A percentile compares a stretch with the other conserved stretches of the same genome.
These are phyloP conservation scores for Rosa rugosa DNA, from an alignment of 306 rosid species.

Conservation along the genomic window DNA sequence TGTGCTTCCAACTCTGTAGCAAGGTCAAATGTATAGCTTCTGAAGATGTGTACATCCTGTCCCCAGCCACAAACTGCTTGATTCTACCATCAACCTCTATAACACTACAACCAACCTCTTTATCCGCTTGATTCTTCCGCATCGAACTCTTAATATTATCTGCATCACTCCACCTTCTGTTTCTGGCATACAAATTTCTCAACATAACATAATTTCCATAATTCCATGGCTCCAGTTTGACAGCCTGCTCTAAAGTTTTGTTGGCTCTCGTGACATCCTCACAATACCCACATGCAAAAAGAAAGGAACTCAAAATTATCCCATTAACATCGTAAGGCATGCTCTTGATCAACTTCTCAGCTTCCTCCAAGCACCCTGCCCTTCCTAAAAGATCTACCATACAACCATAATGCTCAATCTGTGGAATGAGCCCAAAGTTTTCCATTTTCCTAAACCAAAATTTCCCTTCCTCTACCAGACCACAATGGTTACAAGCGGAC, in stretches of 20 bases:
- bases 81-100: conserved; percentile 58
- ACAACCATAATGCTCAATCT: conserved; percentile 76
- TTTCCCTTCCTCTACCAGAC: conserved; percentile 69
- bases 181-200: conserved; percentile 62
- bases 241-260: conserved; percentile 47
- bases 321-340: conserved; percentile 68
- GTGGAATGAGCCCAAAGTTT: conserved; percentile 48
- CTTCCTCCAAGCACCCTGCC: conserved; percentile 72
- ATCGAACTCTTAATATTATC: conserved; percentile 56
- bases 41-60: conserved; percentile 24
- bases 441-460: conserved; percentile 53
- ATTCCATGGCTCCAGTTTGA: conserved; percentile 36
- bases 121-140: conserved; percentile 46
- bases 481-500: conserved; percentile 70
- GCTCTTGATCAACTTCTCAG: conserved; percentile 48
- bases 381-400: conserved; percentile 72
- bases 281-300: conserved; percentile 57
- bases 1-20: conserved; percentile 54
- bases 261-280: conserved; percentile 58
- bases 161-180: conserved; percentile 59
- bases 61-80: conserved; percentile 55
- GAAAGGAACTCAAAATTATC: conserved; percentile 63
- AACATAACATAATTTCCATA: conserved; percentile 56
- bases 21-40: conserved; percentile 39
- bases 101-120: conserved; percentile 62